phyloP scores from a whole-genome alignment of 306 rosid species.

The Fragaria ananassa region DNA sequence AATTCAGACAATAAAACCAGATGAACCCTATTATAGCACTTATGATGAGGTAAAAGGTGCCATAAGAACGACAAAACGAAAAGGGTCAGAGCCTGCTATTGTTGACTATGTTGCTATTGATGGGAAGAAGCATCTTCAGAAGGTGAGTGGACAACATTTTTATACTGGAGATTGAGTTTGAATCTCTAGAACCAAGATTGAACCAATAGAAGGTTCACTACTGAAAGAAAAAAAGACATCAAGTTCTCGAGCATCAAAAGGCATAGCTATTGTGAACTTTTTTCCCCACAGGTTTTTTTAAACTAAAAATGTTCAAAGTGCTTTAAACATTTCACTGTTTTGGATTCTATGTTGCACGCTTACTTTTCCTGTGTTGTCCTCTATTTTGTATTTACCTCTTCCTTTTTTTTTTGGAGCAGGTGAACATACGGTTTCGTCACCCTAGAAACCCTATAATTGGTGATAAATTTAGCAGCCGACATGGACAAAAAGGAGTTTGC shows the following conservation, averaged over 20 bases:
- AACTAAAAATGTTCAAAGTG: neutral
- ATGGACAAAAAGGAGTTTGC: slow-evolving; percentile 98
- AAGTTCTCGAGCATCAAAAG: neutral
- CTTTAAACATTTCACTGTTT: neutral
- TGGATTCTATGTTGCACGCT: neutral
- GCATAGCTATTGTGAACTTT: neutral
- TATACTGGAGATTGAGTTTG: neutral
- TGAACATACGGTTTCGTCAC: slow-evolving; percentile 82
- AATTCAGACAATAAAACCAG: slow-evolving; percentile 67
- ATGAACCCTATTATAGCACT: slow-evolving; percentile 71
- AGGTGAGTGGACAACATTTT: slow-evolving; percentile 44
- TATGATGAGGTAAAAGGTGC: slow-evolving; percentile 46
- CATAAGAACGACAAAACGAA: slow-evolving; percentile 29
- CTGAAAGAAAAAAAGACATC: neutral
- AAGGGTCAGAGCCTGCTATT: slow-evolving; percentile 79
- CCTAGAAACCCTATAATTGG: slow-evolving; percentile 91
- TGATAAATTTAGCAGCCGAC: slow-evolving; percentile 98
- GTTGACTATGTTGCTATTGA: slow-evolving; percentile 87
- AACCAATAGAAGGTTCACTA: neutral
- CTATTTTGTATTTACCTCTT: slow-evolving; percentile 7
- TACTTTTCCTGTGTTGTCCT: neutral
- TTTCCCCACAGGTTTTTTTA: neutral
- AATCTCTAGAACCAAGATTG: neutral
- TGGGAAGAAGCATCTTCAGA: slow-evolving; percentile 51
- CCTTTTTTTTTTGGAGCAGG: slow-evolving; percentile 41